A percentile compares a stretch with the other conserved stretches of the same genome.
phyloP scores from a whole-genome alignment of 352 stramenopile species.

The Phytopythium mirpurense region DNA sequence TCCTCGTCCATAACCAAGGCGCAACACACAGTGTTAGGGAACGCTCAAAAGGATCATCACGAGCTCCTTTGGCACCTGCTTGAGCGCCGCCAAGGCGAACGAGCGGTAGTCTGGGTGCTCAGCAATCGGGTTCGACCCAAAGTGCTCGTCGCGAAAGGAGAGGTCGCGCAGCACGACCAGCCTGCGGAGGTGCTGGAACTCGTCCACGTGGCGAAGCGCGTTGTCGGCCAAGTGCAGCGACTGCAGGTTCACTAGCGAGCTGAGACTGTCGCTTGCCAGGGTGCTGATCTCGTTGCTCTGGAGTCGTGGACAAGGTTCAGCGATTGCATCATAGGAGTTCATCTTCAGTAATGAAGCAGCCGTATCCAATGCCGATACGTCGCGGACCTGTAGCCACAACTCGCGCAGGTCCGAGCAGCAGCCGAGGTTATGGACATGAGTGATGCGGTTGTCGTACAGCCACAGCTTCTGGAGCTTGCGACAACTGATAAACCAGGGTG shows the following conservation, averaged over 20 bases:
- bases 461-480: slow-evolving; percentile 71
- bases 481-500: slow-evolving; percentile 20
- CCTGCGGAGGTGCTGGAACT: slow-evolving; percentile 57
- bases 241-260: slow-evolving; percentile 64
- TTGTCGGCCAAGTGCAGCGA: slow-evolving; percentile 75
- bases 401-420: slow-evolving; percentile 69
- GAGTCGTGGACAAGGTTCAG: background rate
- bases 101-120: slow-evolving; percentile 64
- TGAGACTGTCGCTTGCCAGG: slow-evolving; percentile 40
- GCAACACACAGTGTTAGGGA: background rate
- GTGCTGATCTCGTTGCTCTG: slow-evolving; percentile 65
- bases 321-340: no score
- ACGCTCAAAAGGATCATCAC: background rate
- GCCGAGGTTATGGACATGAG: slow-evolving; percentile 50
- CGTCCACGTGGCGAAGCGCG: slow-evolving; percentile 54
- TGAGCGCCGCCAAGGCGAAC: slow-evolving; percentile 61
- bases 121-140: slow-evolving; percentile 75
- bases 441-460: slow-evolving; percentile 71
- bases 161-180: slow-evolving; percentile 55
- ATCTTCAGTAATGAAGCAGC: no score
- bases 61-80: slow-evolving; percentile 26
- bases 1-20: background rate
- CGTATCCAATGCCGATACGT: no score
- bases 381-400: slow-evolving; percentile 67
- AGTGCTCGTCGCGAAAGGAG: slow-evolving; percentile 75